These are phyloP conservation scores for Paramecium tetraurelia DNA, from an alignment of 73 alveolate genomes.

Conservation along the genomic window DNA sequence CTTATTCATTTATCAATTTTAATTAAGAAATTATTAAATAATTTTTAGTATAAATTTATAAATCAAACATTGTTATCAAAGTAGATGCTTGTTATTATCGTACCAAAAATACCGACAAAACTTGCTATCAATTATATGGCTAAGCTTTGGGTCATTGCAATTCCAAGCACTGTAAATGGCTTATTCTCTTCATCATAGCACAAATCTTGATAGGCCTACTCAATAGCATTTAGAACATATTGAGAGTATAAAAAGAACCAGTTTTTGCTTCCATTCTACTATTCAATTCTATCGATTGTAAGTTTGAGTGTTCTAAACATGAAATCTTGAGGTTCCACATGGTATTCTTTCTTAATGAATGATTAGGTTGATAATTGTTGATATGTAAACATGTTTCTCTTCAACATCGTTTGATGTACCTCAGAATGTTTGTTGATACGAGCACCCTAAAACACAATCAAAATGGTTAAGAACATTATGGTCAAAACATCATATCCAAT, in stretches of 20 bases:
- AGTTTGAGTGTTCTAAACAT: not conserved
- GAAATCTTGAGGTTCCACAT: not conserved
- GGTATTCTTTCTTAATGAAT: not conserved
- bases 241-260: not conserved
- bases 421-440: not conserved
- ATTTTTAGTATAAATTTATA: not conserved
- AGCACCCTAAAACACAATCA: not conserved
- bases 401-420: not conserved
- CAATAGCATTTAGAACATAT: not conserved
- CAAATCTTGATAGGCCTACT: not conserved
- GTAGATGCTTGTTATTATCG: not conserved
- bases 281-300: not conserved
- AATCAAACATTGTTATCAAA: not conserved
- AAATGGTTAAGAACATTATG: not conserved
- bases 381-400: not conserved
- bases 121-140: not conserved
- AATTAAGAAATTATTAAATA: not conserved
- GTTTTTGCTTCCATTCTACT: not conserved
- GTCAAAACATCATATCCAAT: not conserved
- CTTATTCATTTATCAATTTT: not conserved
- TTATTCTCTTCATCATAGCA: not conserved
- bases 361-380: not conserved
- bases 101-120: not conserved
- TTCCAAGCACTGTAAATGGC: constrained; percentile 5
- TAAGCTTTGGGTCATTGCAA: not conserved